Evolutionary conservation across 345 rosid genomes (phyloP), one percentile per base, ranked within the genome.

Genomic region (Salix koriyanagi): DNA sequence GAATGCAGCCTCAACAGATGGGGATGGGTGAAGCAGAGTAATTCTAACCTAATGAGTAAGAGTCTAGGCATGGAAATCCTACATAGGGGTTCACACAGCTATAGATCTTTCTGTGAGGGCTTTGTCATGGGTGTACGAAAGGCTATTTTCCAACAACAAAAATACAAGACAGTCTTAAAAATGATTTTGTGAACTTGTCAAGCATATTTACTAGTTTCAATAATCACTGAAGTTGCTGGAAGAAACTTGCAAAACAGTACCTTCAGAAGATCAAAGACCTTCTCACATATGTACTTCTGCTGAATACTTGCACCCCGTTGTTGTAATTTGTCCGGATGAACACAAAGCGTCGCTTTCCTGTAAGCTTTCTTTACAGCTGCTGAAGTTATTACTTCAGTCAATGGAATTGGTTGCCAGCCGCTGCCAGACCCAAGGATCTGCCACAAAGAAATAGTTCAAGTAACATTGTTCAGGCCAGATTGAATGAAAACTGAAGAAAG

Each of bases 211-310:
- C 21, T 25, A 42, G 54, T 50, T 48, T 19, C 30, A 41, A 46
- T 30, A 16, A 41, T 50, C 37, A 34, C 58, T 26, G 15, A 79
- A 66, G 26, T 36, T 66, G 26, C 37, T 19, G 23, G 28, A 26
- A 39, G 75, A 8, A 64, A 65, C 36, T 12, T 14, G 18, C 4
- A 36, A 32, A 23, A 32, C 36, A 28, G 8, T 44, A 95, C 97
- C 97, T 95, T 95, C 15, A 93, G 90, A 83, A 95, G 97, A 90
- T 95, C 99, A 39, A 95, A 93, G 76, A 93, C 97, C 88, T 93
- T 96, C 83, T 93, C 98, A 0, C 94, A 96, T 41, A 93, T 82
- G 82, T 93, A 96, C 79, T 93, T 96, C 82, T 96, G 99, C 76
- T 91, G 99, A 83, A 93, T 88, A 74, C 82, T 96, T 39, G 98